Conservation (phyloP, 345 rosid genomes). For the Cardamine occulta region DNA sequence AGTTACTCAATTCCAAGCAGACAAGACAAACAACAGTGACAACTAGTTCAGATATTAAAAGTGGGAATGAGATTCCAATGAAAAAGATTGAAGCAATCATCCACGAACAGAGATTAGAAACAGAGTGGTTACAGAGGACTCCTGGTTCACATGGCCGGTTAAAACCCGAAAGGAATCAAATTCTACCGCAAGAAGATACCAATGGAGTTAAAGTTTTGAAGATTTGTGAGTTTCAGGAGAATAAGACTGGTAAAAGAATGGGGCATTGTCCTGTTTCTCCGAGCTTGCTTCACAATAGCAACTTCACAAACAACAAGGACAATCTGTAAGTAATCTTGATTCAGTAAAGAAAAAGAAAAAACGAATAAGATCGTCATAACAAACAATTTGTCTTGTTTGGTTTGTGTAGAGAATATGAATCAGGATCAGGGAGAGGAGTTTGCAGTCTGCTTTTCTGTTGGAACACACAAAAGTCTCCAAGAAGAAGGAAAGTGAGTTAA, state of each 20-base stretch:
- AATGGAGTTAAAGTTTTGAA: slow-evolving; percentile 64
- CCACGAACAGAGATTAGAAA: slow-evolving; percentile 86
- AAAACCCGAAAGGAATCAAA: slow-evolving; percentile 89
- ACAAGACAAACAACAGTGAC: slow-evolving; percentile 39
- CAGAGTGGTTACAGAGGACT: slow-evolving; percentile 83
- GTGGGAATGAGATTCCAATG: slow-evolving; percentile 66
- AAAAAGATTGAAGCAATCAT: slow-evolving; percentile 90
- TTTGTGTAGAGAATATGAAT: slow-evolving; percentile 69
- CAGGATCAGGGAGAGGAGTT: slow-evolving; percentile 73
- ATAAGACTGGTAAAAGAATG: slow-evolving; percentile 51
- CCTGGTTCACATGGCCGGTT: slow-evolving; percentile 61
- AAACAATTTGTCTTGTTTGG: slow-evolving; percentile 26
- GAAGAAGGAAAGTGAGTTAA: slow-evolving; percentile 62
- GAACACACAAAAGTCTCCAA: slow-evolving; percentile 58
- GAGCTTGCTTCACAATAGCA: slow-evolving; percentile 70
- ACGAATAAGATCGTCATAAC: not conserved
- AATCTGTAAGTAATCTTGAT: slow-evolving; percentile 66
- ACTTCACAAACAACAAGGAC: slow-evolving; percentile 64
- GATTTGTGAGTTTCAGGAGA: slow-evolving; percentile 57
- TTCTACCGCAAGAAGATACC: slow-evolving; percentile 75
- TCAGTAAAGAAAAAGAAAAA: not conserved
- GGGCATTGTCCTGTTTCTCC: slow-evolving; percentile 75
- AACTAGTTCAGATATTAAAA: slow-evolving; percentile 48
- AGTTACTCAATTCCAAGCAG: slow-evolving; percentile 45
- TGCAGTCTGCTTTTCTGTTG: slow-evolving; percentile 89